These are phyloP conservation scores for Phaeophleospora eucalypticola DNA, from an alignment of 2,329 filamentous ascomycete species.

Conservation along the genomic window DNA sequence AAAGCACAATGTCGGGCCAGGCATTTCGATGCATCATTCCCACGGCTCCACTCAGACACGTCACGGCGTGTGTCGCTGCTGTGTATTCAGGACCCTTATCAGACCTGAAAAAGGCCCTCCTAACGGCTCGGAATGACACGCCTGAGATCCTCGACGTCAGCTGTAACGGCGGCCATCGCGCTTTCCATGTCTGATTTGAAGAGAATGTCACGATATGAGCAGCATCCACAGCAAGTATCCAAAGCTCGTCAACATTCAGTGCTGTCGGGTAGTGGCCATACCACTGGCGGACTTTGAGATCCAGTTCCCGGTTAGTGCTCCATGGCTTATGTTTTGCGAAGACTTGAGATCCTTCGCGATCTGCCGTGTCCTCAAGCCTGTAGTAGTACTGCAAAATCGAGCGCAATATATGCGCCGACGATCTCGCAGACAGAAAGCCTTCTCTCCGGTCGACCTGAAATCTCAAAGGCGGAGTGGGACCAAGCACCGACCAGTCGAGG, in stretches of 20 bases:
- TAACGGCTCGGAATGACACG: slow-evolving; percentile 40
- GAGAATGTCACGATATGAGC: slow-evolving; percentile 42
- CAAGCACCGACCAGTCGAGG: slow-evolving; percentile 41
- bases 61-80: slow-evolving; percentile 35
- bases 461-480: slow-evolving; percentile 35
- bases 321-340: slow-evolving; percentile 43
- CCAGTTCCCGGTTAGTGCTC: slow-evolving; percentile 39
- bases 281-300: slow-evolving; percentile 42
- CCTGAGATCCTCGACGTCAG: slow-evolving; percentile 38
- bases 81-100: slow-evolving; percentile 36
- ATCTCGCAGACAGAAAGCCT: slow-evolving; percentile 37
- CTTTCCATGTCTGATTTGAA: slow-evolving; percentile 43
- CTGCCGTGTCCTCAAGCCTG: slow-evolving; percentile 40
- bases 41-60: slow-evolving; percentile 38
- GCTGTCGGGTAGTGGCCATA: slow-evolving; percentile 41
- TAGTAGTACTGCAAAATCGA: slow-evolving; percentile 43
- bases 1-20: slow-evolving; percentile 41
- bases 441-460: slow-evolving; percentile 42
- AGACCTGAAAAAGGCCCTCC: slow-evolving; percentile 36
- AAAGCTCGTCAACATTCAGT: slow-evolving; percentile 43
- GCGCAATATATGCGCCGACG: slow-evolving; percentile 37
- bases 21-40: slow-evolving; percentile 43
- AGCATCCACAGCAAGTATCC: slow-evolving; percentile 40
- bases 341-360: slow-evolving; percentile 39
- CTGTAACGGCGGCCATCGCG: slow-evolving; percentile 41